A percentile compares a stretch with the other conserved stretches of the same genome.
These are phyloP conservation scores for Dendrostoma leiphaemia DNA, from an alignment of 2,329 filamentous ascomycete genomes.

Conservation along the genomic window DNA sequence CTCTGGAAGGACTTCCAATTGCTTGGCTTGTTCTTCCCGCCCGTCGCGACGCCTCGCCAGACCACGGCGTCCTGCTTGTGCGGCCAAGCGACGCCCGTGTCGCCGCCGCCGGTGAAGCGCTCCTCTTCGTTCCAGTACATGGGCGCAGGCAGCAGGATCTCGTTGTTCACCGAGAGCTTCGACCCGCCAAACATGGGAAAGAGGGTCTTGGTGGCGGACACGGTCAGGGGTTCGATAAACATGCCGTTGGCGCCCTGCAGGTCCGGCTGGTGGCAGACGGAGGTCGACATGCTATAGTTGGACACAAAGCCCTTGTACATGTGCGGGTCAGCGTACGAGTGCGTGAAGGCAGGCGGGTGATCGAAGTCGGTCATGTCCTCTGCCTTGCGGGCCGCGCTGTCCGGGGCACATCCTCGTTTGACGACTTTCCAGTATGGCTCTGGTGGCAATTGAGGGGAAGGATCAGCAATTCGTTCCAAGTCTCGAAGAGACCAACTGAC, in stretches of 20 bases:
- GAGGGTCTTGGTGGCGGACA: conserved; percentile 54
- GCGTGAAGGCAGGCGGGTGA: conserved; percentile 41
- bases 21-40: conserved; percentile 54
- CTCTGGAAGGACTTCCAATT: conserved; percentile 75
- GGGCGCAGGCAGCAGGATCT: conserved; percentile 66
- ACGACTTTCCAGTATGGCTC: conserved; percentile 57
- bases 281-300: conserved; percentile 59
- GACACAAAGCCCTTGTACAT: conserved; percentile 56
- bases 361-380: conserved; percentile 43
- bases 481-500: not conserved
- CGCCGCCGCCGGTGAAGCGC: conserved; percentile 57
- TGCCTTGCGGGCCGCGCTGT: conserved; percentile 56
- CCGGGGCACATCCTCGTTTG: conserved; percentile 59
- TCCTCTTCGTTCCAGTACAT: conserved; percentile 67
- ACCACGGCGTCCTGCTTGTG: conserved; percentile 54
- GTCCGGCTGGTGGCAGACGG: conserved; percentile 66
- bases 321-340: conserved; percentile 45
- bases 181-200: conserved; percentile 68
- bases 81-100: conserved; percentile 54
- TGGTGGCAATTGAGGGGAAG: conserved; percentile 23
- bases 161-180: conserved; percentile 67
- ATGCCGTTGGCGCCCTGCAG: conserved; percentile 63
- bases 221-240: conserved; percentile 59
- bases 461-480: not conserved
- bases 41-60: conserved; percentile 68